Conservation (phyloP, 371 early-diverging fungal genomes). For the Globomyces sp. region DNA sequence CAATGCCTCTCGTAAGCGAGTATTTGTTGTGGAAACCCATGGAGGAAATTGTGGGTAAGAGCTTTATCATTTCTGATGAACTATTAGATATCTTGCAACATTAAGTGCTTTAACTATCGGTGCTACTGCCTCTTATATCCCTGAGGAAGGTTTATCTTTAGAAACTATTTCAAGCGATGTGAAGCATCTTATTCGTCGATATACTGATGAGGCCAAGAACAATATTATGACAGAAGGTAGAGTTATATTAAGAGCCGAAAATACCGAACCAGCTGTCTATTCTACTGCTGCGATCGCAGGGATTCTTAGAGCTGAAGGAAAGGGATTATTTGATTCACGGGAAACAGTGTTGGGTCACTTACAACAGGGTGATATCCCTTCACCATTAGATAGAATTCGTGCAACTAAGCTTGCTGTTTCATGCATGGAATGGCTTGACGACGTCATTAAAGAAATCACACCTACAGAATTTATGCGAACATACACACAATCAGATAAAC, state of each 20-base stretch:
- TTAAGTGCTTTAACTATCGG: slow-evolving; percentile 89
- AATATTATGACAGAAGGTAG: slow-evolving; percentile 75
- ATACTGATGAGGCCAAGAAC: slow-evolving; percentile 56
- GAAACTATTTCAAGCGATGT: slow-evolving; percentile 80
- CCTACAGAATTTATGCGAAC: not conserved
- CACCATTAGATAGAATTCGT: slow-evolving; percentile 94
- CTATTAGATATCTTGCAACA: slow-evolving; percentile 75
- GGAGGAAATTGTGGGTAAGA: slow-evolving; percentile 90
- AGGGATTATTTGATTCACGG: slow-evolving; percentile 86
- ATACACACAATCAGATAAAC: slow-evolving; percentile 58
- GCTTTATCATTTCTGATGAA: not conserved
- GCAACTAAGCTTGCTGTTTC: slow-evolving; percentile 83
- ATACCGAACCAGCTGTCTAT: slow-evolving; percentile 74
- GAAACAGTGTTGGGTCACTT: slow-evolving; percentile 94
- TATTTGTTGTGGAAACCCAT: slow-evolving; percentile 98
- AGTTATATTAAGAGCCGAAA: slow-evolving; percentile 80
- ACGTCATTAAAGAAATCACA: slow-evolving; percentile 21
- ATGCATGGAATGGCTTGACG: slow-evolving; percentile 55
- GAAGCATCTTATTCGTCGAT: slow-evolving; percentile 72
- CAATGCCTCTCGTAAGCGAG: slow-evolving; percentile 84
- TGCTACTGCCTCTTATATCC: slow-evolving; percentile 94
- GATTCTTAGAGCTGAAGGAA: slow-evolving; percentile 93
- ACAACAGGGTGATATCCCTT: slow-evolving; percentile 96
- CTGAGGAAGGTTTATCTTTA: slow-evolving; percentile 88
- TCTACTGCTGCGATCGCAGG: slow-evolving; percentile 85